Base-by-base conservation (phyloP, 345 rosid species). In the Citrus maxima region DNA sequence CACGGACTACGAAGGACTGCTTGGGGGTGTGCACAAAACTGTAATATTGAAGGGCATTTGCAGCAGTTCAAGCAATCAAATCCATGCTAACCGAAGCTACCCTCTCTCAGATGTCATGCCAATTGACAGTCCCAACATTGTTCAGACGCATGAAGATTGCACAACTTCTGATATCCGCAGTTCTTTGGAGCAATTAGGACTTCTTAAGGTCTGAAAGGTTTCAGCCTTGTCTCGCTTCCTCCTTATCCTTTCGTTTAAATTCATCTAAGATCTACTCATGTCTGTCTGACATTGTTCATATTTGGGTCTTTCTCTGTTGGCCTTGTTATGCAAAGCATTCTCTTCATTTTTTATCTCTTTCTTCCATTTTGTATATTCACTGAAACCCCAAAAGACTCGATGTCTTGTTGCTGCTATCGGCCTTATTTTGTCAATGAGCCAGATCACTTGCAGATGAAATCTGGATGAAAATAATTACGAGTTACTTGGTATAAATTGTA, bases 1-100 rank as follows among this genome's bases (percentile, higher is more conserved):
- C 82, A 94, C 98, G 0, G 99, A 97, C 77, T 97, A 97, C 61
- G 98, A 97, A 85, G 97, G 92, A 58, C 80, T 97, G 83, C 93
- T 97, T 1, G 96, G 98, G 21, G 99, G 99, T 58, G 32, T 92
- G 75, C 99, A 93, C 85, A 94, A 85, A 81, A 92, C 89, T 59
- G 85, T 94, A 51, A 83, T 97, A 67, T 71, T 97, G 82, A 89
- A 84, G 67, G 98, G 99, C 13, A 93, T 83, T 42, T 85, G 97
- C 72, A 82, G 89, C 77, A 85, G 78, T 22, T 79, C 88, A 58
- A 84, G 86, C 84, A 89, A 81, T 59, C 90, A 81, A 63, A 81
- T 93, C 73, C 97, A 87, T 49, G 77, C 85, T 32, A 92, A 87
- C 89, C 86, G 95, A 74, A 94, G 79, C 78, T 94, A 93, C 80